A percentile compares a stretch with the other conserved stretches of the same genome.
phyloP scores from a whole-genome alignment of 805 yeast species.

The Sungouiozyma intestinalis region DNA sequence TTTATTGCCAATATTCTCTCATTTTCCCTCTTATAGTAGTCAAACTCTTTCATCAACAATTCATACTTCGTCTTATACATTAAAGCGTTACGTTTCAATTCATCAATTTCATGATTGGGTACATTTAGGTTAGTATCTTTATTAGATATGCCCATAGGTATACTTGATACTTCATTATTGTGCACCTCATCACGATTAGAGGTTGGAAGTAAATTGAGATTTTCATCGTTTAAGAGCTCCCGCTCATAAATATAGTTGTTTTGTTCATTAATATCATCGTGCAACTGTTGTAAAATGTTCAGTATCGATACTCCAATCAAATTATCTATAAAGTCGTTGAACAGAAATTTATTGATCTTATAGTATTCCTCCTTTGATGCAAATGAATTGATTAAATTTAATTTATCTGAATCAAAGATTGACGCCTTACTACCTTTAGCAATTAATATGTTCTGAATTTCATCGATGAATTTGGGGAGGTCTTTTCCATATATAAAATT shows the following conservation, averaged over 20 bases:
- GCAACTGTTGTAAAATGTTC: constrained; percentile 13
- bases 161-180: background rate
- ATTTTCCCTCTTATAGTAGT: constrained; percentile 19
- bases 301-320: constrained; percentile 17
- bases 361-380: constrained; percentile 22
- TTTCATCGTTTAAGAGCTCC: background rate
- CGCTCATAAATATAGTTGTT: background rate
- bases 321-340: constrained; percentile 24
- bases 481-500: constrained; percentile 24
- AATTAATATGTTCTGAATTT: background rate
- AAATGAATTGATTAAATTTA: constrained; percentile 20
- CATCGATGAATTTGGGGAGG: constrained; percentile 14
- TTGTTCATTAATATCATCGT: background rate
- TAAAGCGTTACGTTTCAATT: constrained; percentile 12
- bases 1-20: constrained; percentile 1
- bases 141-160: constrained; percentile 8
- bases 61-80: constrained; percentile 21
- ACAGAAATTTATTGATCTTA: constrained; percentile 21
- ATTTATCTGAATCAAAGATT: background rate
- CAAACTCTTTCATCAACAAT: constrained; percentile 19
- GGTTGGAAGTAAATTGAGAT: background rate
- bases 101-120: constrained; percentile 14
- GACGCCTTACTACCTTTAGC: background rate
- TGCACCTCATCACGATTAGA: background rate
- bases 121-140: constrained; percentile 13